Base-by-base conservation (phyloP, 306 rosid genomes). In the Glycine latifolia region DNA sequence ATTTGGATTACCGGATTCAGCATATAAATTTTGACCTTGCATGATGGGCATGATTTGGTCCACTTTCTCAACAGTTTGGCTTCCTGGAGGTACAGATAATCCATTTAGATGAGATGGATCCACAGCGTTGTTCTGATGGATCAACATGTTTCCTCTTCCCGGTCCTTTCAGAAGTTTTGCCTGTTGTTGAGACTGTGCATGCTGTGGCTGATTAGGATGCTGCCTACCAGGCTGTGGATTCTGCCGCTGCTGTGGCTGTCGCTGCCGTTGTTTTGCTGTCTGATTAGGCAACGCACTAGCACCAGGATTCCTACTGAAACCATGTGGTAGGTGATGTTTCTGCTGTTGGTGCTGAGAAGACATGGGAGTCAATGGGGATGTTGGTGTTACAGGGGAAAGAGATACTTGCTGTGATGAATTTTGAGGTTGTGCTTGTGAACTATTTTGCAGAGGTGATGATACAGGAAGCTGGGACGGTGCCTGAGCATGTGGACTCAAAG, bases 61-160 rank as follows among this genome's bases (percentile, higher is more conserved):
- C 79, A 96, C 99, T 84, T 95, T 95, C 76, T 94, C 99, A n/a
- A 82, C 81, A 83, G 93, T 72, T 81, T 94, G 98, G 84, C 89
- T 92, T 85, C 91, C 97, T 37, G 92, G 82, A 75, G 97, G 88
- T 71, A 87, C 46, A 50, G 97, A 85, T 65, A 92, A 88, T 55
- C 98, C 98, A 83, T 94, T 94, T 63, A 91, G 73, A 82, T 91
- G 92, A 56, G 94, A 89, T 63, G 94, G 83, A 89, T 94, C 98
- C 56, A 86, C 82, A 9, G 97, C 53, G 43, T 87, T 87, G 65
- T 89, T 92, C 84, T 93, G 98, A 78, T 88, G 92, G 76, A 79
- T 85, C 87, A 85, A 39, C 81, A 84, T 70, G 79, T 87, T 91
- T 59, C 94, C 97, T 86, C 97, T 92, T 85, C 97, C 98, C 9